Evolutionary conservation across 495 filamentous ascomycete genomes (phyloP), one percentile per base, ranked within the genome.

Genomic region (Astrocystis sublimbata): DNA sequence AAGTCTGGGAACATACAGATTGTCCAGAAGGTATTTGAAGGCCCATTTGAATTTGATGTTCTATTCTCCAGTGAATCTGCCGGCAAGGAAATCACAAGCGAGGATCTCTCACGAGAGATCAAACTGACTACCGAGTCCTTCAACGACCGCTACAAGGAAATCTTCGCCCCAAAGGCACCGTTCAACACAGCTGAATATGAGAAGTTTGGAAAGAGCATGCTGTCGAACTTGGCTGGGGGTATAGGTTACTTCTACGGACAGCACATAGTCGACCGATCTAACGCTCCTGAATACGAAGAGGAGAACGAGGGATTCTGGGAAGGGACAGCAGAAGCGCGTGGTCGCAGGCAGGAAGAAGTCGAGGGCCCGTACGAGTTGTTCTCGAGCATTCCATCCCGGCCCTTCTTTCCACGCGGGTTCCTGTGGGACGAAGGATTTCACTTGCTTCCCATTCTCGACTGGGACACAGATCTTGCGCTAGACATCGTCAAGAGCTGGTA

Each of bases 361-460:
- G 94, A 96, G 69, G 93, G 91, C 0, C 92, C 93, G 4, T 89
- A 88, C 59, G 90, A 96, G 71, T 85, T 98, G 1, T 98, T 93
- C 70, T 96, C 93, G 28, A 92, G 89, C 71, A 90, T 98, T 58
- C 94, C 94, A 6, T 97, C 93, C 24, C 80, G 94, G 15, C 91
- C 94, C 2, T 98, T 98, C 82, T 98, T 98, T 73, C 96, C 94
- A 0, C 79, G 94, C 68, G 94, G 94, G 0, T 98, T 98, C 74
- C 80, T 97, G 7, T 98, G 94, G 94, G 94, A 98, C 72, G 94
- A 98, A 70, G 94, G 94, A 2, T 98, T 98, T 76, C 94, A 98
- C 70, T 80, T 98, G 35, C 82, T 98, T 57, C 96, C 96, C 17
- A 85, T 98, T 46, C 83, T 89, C 21, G 96, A 98, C 65, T 98